Percentiles rank a stretch among this genome's conserved stretches.
Evolutionary conservation across 2,329 filamentous ascomycete genomes (phyloP).

Genomic region (Lecanicillium sp.): DNA sequence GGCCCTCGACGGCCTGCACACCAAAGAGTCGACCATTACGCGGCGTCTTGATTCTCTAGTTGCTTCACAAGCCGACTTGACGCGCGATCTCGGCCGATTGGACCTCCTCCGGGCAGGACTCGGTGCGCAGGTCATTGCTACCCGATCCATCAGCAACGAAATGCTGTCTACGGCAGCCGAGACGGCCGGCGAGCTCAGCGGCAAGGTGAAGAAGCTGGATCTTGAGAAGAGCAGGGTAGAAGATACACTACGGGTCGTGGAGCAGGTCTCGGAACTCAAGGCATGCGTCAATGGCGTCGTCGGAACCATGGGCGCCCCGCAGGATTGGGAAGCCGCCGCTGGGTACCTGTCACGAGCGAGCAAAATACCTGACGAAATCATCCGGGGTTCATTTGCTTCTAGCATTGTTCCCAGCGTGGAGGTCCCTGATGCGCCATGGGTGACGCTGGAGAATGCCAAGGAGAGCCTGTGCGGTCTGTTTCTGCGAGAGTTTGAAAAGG

Average conservation of each 20-base stretch:
- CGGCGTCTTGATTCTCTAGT: constrained; percentile 68
- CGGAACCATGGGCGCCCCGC: constrained; percentile 92
- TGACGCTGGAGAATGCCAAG: constrained; percentile 78
- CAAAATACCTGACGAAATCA: constrained; percentile 70
- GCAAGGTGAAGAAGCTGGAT: constrained; percentile 79
- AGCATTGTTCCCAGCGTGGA: constrained; percentile 92
- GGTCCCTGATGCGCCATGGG: constrained; percentile 81
- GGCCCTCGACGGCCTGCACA: constrained; percentile 65
- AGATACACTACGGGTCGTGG: constrained; percentile 82
- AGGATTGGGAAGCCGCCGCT: constrained; percentile 97
- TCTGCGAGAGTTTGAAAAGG: constrained; percentile 88
- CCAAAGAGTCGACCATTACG: constrained; percentile 67
- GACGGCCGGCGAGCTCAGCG: constrained; percentile 78
- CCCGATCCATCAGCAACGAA: constrained; percentile 75
- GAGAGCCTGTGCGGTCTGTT: constrained; percentile 88
- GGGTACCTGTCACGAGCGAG: constrained; percentile 78
- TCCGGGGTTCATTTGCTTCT: constrained; percentile 78
- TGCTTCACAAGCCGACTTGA: constrained; percentile 76
- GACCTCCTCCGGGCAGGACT: constrained; percentile 85
- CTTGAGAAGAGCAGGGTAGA: constrained; percentile 87
- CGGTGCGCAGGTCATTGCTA: constrained; percentile 76
- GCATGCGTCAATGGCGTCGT: constrained; percentile 91
- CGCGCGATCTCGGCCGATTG: constrained; percentile 76
- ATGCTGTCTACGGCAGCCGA: constrained; percentile 83
- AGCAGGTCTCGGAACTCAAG: constrained; percentile 94